A percentile compares a stretch with the other conserved stretches of the same genome.
Conservation (phyloP, 2,329 filamentous ascomycete genomes). For the Ceratocystis cubensis region DNA sequence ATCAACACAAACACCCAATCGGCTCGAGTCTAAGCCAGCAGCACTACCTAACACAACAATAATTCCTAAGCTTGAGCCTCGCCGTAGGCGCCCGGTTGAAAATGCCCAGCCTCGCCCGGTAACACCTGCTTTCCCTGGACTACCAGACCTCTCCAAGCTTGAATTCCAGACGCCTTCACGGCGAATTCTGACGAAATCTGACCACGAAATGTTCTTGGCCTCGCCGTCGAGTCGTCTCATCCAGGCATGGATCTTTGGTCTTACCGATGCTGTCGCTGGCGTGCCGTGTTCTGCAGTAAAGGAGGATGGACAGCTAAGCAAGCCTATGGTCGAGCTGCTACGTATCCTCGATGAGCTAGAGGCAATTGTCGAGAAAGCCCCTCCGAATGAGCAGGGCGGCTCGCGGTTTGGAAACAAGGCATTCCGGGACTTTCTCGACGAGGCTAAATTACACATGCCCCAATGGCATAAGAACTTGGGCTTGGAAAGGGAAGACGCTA, state of each 20-base stretch:
- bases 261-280: constrained; percentile 69
- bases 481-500: constrained; percentile 39
- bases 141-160: constrained; percentile 45
- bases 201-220: constrained; percentile 68
- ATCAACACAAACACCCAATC: constrained; percentile 3
- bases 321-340: constrained; percentile 51
- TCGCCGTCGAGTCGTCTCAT: constrained; percentile 68
- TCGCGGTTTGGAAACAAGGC: constrained; percentile 91
- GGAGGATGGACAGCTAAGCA: constrained; percentile 43
- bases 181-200: constrained; percentile 66
- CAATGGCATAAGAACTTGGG: constrained; percentile 54
- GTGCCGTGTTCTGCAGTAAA: constrained; percentile 47
- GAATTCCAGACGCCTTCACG: constrained; percentile 56
- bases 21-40: constrained; percentile 18
- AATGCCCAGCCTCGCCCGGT: constrained; percentile 55
- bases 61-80: constrained; percentile 56
- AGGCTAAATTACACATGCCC: constrained; percentile 42
- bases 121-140: constrained; percentile 58
- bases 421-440: constrained; percentile 71
- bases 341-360: constrained; percentile 58
- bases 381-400: constrained; percentile 72
- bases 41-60: constrained; percentile 36
- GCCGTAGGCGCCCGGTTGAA: constrained; percentile 38
- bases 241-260: constrained; percentile 70
- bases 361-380: constrained; percentile 52